Conservation (phyloP, 2,329 filamentous ascomycete species). For the Parasarocladium wereldwijsianum region DNA sequence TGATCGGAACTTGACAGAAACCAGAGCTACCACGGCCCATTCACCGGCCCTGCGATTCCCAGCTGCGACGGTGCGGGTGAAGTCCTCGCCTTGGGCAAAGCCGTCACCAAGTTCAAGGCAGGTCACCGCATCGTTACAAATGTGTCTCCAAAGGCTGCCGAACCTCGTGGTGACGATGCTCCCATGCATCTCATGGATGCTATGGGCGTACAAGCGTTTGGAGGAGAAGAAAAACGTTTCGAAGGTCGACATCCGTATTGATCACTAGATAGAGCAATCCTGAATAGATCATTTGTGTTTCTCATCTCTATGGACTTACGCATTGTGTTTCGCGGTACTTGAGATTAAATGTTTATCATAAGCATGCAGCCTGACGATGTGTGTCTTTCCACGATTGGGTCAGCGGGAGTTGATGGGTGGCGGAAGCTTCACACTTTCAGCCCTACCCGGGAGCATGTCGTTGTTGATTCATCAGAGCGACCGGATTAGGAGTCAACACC, state of each 20-base stretch:
- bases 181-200: constrained; percentile 15
- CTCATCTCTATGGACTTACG: too few species aligned
- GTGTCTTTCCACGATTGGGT: too few species aligned
- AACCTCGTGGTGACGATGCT: constrained; percentile 20
- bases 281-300: too few species aligned
- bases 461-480: too few species aligned
- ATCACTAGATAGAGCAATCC: too few species aligned
- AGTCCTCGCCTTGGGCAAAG: constrained; percentile 33
- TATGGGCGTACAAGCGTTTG: constrained; percentile 17
- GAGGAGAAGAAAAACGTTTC: constrained; percentile 20
- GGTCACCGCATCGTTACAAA: constrained; percentile 43
- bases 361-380: too few species aligned
- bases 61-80: constrained; percentile 26
- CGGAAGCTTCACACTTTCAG: too few species aligned
- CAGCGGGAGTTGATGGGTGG: too few species aligned
- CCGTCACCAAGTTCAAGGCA: constrained; percentile 27
- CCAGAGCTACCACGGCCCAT: constrained; percentile 11
- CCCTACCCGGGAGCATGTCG: too few species aligned
- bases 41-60: constrained; percentile 14
- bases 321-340: too few species aligned
- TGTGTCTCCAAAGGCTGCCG: constrained; percentile 25
- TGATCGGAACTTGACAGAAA: not conserved
- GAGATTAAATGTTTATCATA: too few species aligned
- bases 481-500: too few species aligned
- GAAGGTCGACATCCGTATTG: constrained; percentile 18